Percentiles rank a stretch among this genome's conserved stretches.
phyloP scores from a whole-genome alignment of 2,329 filamentous ascomycete species.

The Thermochaetoides dissita region DNA sequence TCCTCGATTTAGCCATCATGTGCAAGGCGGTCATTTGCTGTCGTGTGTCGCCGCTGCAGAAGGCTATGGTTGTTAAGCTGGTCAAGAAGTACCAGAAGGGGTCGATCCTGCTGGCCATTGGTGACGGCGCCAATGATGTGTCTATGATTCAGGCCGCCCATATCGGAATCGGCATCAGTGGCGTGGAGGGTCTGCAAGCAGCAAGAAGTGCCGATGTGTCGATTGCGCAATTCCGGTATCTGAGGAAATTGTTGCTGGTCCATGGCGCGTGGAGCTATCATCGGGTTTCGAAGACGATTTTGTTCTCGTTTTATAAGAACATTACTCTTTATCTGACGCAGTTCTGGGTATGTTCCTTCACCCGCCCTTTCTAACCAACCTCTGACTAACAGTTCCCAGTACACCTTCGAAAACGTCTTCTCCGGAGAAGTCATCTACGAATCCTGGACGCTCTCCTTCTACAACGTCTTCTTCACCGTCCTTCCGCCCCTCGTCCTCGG shows the following conservation, averaged over 20 bases:
- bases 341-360: constrained; percentile 63
- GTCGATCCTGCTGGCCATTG: constrained; percentile 84
- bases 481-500: constrained; percentile 86
- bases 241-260: constrained; percentile 85
- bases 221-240: constrained; percentile 88
- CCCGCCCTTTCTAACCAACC: not conserved
- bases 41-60: constrained; percentile 92
- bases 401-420: constrained; percentile 95
- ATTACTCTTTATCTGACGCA: constrained; percentile 98
- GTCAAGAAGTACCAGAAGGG: constrained; percentile 87
- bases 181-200: constrained; percentile 90
- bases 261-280: constrained; percentile 98
- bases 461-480: constrained; percentile 96
- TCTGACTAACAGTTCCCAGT: constrained; percentile 37
- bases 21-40: constrained; percentile 99
- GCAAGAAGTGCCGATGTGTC: constrained; percentile 90
- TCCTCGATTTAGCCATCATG: constrained; percentile 82
- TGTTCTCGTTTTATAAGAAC: constrained; percentile 99
- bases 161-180: constrained; percentile 94
- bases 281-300: constrained; percentile 86
- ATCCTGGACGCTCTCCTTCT: constrained; percentile 98
- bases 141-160: constrained; percentile 99
- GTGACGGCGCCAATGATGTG: constrained; percentile 97
- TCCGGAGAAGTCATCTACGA: constrained; percentile 97
- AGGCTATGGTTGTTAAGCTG: constrained; percentile 92